These are phyloP conservation scores for Cordyceps farinosa DNA, from an alignment of 2,329 filamentous ascomycete genomes.

Conservation along the genomic window DNA sequence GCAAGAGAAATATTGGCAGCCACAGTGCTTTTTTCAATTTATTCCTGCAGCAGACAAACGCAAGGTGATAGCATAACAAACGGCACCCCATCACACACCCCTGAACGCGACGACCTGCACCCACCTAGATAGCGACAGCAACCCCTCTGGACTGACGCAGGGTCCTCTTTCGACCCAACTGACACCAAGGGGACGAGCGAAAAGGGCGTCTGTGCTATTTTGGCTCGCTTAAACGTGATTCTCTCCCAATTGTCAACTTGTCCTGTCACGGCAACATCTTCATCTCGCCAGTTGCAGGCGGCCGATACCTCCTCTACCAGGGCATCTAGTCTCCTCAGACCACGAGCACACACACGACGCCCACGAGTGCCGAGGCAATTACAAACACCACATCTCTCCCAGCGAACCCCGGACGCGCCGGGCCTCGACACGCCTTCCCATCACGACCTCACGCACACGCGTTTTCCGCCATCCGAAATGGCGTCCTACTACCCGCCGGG, in stretches of 20 bases:
- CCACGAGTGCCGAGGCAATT: not conserved
- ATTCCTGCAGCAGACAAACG: too few relatives aligned
- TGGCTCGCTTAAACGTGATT: not conserved
- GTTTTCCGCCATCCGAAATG: not conserved
- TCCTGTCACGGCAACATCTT: not conserved
- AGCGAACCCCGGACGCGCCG: not conserved
- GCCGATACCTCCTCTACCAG: not conserved
- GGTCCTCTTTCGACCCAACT: constrained; percentile 1
- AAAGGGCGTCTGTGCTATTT: not conserved
- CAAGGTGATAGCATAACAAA: not conserved
- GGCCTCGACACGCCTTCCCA: not conserved
- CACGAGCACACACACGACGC: not conserved
- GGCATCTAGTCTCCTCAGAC: not conserved
- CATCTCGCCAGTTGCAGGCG: not conserved
- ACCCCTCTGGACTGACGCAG: not conserved
- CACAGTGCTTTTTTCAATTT: too few relatives aligned
- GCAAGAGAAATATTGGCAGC: too few relatives aligned
- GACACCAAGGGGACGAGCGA: not conserved
- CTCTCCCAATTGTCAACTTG: not conserved
- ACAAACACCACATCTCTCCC: not conserved
- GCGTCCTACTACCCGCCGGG: not conserved
- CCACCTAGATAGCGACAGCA: not conserved
- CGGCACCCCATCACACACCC: not conserved
- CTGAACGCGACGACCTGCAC: not conserved
- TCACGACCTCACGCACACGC: not conserved